phyloP scores from a whole-genome alignment of 2,329 filamentous ascomycete species.

The Byssothecium circinans region DNA sequence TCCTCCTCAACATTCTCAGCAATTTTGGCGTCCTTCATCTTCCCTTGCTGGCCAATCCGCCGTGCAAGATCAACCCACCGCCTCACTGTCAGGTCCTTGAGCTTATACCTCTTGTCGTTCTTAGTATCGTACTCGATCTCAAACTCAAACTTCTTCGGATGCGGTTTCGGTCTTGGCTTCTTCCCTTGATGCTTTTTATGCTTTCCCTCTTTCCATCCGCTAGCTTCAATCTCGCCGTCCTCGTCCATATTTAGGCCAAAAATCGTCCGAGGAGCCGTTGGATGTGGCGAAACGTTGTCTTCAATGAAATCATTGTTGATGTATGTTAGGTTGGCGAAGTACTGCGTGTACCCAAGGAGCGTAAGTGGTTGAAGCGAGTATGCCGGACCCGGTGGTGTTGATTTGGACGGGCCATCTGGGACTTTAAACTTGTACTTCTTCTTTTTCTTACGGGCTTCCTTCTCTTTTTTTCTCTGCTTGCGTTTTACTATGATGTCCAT shows the following conservation, averaged over 20 bases:
- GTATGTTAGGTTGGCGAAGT: conserved; percentile 88
- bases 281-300: conserved; percentile 5
- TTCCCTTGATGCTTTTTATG: conserved; percentile 61
- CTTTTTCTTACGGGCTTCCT: conserved; percentile 15
- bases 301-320: conserved; percentile 72
- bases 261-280: conserved; percentile 15
- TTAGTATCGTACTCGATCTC: conserved; percentile 86
- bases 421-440: conserved; percentile 53
- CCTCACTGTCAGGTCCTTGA: conserved; percentile 81
- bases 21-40: conserved; percentile 9
- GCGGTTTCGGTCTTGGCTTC: conserved; percentile 53
- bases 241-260: conserved; percentile 33
- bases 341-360: conserved; percentile 80
- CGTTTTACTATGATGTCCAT: conserved; percentile 51
- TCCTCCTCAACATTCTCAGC: not conserved
- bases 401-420: conserved; percentile 72
- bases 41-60: conserved; percentile 69
- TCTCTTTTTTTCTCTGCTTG: conserved; percentile 47
- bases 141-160: conserved; percentile 68
- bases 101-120: conserved; percentile 70
- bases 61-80: conserved; percentile 79
- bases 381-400: conserved; percentile 77
- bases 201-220: conserved; percentile 66
- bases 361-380: conserved; percentile 85
- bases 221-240: conserved; percentile 24